These are phyloP conservation scores for Vigna mungo DNA, from an alignment of 306 rosid species.

Conservation along the genomic window DNA sequence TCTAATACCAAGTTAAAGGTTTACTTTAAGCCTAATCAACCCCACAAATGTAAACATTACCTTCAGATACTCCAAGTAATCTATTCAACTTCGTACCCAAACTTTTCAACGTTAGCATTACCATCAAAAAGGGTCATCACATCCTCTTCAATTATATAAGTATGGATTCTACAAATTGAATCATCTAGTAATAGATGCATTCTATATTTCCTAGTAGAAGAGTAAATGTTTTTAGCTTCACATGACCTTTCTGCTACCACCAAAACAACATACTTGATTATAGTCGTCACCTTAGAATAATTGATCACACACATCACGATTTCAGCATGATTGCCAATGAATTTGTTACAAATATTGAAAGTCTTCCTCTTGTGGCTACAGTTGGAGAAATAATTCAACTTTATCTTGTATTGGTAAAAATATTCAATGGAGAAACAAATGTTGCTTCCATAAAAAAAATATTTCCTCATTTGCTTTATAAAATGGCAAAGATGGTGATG, in stretches of 20 bases:
- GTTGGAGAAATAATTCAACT: too few species aligned
- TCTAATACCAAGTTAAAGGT: too few species aligned
- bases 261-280: slow-evolving; percentile 68
- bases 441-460: too few species aligned
- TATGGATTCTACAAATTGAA: slow-evolving; percentile 79
- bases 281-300: slow-evolving; percentile 61
- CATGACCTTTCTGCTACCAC: slow-evolving; percentile 63
- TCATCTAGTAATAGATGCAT: slow-evolving; percentile 75
- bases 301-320: neutral
- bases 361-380: too few species aligned
- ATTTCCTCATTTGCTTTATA: slow-evolving; percentile 73
- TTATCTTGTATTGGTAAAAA: slow-evolving; percentile 45
- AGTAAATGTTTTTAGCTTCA: slow-evolving; percentile 50
- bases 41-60: too few species aligned
- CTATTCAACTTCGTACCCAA: too few species aligned
- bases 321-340: neutral
- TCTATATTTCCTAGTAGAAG: slow-evolving; percentile 48
- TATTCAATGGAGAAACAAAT: too few species aligned
- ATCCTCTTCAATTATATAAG: slow-evolving; percentile 58
- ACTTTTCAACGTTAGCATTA: too few species aligned
- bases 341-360: too few species aligned
- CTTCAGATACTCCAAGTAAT: too few species aligned
- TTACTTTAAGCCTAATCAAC: too few species aligned
- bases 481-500: slow-evolving; percentile 49
- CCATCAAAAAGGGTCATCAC: slow-evolving; percentile 49